These are phyloP conservation scores for Ophiocordyceps australis DNA, from an alignment of 2,329 filamentous ascomycete genomes.

Conservation along the genomic window DNA sequence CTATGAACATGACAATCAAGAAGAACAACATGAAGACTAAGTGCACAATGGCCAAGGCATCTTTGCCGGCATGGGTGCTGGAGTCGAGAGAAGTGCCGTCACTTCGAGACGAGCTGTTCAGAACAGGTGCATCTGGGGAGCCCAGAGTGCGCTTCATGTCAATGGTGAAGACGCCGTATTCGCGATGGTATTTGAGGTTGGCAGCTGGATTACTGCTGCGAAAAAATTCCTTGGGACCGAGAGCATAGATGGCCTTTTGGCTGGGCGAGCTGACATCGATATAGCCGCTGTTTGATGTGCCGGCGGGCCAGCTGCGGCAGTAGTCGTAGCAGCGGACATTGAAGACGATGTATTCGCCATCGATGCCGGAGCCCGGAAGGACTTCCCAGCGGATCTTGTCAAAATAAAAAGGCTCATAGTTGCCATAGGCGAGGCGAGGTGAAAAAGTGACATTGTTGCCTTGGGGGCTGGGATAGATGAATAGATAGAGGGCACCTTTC, in stretches of 20 bases:
- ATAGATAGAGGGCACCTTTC: conserved; percentile 31
- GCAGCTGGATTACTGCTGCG: conserved; percentile 22
- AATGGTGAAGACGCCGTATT: conserved; percentile 35
- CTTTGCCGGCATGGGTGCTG: conserved; percentile 11
- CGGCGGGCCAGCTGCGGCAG: conserved; percentile 29
- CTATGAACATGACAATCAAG: conserved; percentile 36
- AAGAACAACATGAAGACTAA: conserved; percentile 34
- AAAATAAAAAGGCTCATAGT: conserved; percentile 32
- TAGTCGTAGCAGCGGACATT: conserved; percentile 29
- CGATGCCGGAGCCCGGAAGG: conserved; percentile 27
- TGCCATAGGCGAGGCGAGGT: conserved; percentile 28
- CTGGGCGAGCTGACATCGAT: conserved; percentile 29
- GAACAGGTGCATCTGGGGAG: conserved; percentile 18
- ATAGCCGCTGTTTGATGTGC: conserved; percentile 14
- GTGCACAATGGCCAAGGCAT: conserved; percentile 23
- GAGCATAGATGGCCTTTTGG: conserved; percentile 35
- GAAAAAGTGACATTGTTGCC: conserved; percentile 35
- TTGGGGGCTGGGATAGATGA: conserved; percentile 29
- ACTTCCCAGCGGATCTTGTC: conserved; percentile 22
- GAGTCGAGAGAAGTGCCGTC: conserved; percentile 17
- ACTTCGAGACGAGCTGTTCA: conserved; percentile 13
- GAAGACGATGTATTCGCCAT: conserved; percentile 25
- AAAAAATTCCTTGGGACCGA: conserved; percentile 27
- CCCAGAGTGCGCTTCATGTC: conserved; percentile 34
- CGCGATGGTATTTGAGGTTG: conserved; percentile 29